Percentiles rank a stretch among this genome's conserved stretches.
phyloP scores from a whole-genome alignment of 2,329 filamentous ascomycete genomes.

The Arthrobotrys sinensis region DNA sequence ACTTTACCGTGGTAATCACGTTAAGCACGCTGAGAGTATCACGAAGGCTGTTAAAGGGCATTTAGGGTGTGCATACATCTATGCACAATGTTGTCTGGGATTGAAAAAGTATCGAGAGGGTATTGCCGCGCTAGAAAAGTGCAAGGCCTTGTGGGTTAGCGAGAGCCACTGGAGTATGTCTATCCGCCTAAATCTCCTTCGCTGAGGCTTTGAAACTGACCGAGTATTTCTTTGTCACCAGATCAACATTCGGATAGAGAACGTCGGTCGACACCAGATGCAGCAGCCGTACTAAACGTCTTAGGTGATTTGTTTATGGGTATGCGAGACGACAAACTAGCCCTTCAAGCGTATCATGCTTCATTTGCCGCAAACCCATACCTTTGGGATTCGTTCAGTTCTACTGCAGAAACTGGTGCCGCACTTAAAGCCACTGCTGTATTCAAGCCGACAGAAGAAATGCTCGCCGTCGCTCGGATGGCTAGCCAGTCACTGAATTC shows the following conservation, averaged over 20 bases:
- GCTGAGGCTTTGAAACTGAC: constrained; percentile 13
- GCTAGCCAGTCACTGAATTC: constrained; percentile 66
- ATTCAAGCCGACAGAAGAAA: constrained; percentile 81
- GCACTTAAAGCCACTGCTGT: constrained; percentile 69
- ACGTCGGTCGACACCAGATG: constrained; percentile 83
- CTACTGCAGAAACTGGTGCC: constrained; percentile 82
- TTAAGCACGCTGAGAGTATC: constrained; percentile 87
- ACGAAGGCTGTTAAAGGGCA: constrained; percentile 84
- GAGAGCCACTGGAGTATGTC: constrained; percentile 82
- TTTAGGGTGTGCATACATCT: constrained; percentile 89
- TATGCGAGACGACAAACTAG: constrained; percentile 84
- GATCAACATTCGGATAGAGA: constrained; percentile 82
- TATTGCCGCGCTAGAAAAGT: constrained; percentile 85
- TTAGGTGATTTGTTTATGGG: constrained; percentile 89
- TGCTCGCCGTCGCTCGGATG: constrained; percentile 69
- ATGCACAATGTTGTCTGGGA: constrained; percentile 87
- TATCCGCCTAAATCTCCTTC: neutral
- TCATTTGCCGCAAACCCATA: constrained; percentile 91
- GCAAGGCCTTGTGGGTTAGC: constrained; percentile 80
- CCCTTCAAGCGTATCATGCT: constrained; percentile 88
- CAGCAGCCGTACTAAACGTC: constrained; percentile 84
- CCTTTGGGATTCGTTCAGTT: constrained; percentile 97
- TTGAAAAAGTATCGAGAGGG: constrained; percentile 84
- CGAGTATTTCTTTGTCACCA: constrained; percentile 63
- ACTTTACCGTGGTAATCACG: constrained; percentile 84